A percentile compares a stretch with the other conserved stretches of the same genome.
These are phyloP conservation scores for Teratosphaeriaceae sp. DNA, from an alignment of 2,329 filamentous ascomycete species.

Conservation along the genomic window DNA sequence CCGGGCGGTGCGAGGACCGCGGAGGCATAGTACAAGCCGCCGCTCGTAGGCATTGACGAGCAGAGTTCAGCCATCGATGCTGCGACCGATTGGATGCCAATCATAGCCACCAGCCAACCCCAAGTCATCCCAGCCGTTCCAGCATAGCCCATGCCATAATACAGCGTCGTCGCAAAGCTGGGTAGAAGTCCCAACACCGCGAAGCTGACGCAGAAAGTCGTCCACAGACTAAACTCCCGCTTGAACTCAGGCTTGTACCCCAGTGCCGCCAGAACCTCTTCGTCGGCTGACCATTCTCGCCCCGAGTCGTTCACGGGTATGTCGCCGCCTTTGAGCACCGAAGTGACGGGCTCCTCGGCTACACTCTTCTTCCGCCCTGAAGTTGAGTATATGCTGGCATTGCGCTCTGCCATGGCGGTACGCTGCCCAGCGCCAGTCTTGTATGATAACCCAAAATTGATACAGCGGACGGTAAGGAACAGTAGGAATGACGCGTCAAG, in stretches of 20 bases:
- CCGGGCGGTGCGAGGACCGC: slow-evolving; percentile 59
- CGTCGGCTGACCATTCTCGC: slow-evolving; percentile 46
- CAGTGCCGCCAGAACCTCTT: slow-evolving; percentile 55
- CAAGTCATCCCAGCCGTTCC: slow-evolving; percentile 49
- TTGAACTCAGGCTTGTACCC: slow-evolving; percentile 52
- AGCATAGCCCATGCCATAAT: slow-evolving; percentile 54
- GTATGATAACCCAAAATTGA: too few relatives aligned
- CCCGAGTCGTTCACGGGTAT: slow-evolving; percentile 39
- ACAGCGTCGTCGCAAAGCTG: slow-evolving; percentile 64
- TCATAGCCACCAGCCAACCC: slow-evolving; percentile 68
- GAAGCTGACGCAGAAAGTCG: slow-evolving; percentile 68
- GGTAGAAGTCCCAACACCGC: slow-evolving; percentile 65
- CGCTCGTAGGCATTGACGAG: slow-evolving; percentile 45
- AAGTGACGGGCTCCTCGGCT: slow-evolving; percentile 47
- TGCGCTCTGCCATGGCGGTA: slow-evolving; percentile 10
- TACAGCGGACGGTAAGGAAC: too few relatives aligned
- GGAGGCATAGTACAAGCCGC: slow-evolving; percentile 67
- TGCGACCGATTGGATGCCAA: slow-evolving; percentile 65
- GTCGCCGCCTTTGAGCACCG: slow-evolving; percentile 43
- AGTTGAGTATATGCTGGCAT: slow-evolving; percentile 5
- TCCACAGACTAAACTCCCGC: slow-evolving; percentile 67
- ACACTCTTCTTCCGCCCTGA: slow-evolving; percentile 29
- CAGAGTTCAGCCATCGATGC: slow-evolving; percentile 62
- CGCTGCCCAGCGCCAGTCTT: too few relatives aligned
- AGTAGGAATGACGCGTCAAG: too few relatives aligned